Percentiles rank a stretch among this genome's conserved stretches.
These are phyloP conservation scores for Haplosporangium gracile DNA, from an alignment of 192 early-diverging fungal species.

Conservation along the genomic window DNA sequence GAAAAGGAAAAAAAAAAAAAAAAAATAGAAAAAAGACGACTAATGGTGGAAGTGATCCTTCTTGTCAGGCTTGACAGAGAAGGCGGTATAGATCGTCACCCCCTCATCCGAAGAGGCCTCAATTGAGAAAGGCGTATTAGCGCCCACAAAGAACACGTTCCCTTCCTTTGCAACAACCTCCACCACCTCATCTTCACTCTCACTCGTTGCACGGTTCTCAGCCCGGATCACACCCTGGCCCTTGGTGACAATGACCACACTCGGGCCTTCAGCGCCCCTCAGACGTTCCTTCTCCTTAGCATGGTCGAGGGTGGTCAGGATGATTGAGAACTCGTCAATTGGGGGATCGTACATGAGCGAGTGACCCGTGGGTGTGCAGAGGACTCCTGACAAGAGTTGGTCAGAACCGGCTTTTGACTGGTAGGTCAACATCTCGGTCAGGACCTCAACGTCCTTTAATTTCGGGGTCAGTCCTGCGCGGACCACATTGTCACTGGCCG, in stretches of 20 bases:
- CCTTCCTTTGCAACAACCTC: constrained; percentile 62
- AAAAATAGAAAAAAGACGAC: neutral
- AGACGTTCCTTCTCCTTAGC: constrained; percentile 65
- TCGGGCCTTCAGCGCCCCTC: constrained; percentile 79
- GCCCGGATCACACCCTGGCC: constrained; percentile 73
- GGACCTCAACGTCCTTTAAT: constrained; percentile 93
- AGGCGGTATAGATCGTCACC: constrained; percentile 63
- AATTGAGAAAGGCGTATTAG: constrained; percentile 65
- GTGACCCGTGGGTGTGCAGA: constrained; percentile 58
- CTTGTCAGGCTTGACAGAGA: constrained; percentile 51
- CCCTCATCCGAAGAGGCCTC: constrained; percentile 54
- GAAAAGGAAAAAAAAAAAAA: too few relatives aligned
- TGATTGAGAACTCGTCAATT: constrained; percentile 94
- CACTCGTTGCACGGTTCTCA: constrained; percentile 22
- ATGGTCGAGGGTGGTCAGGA: constrained; percentile 68
- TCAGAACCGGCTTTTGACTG: constrained; percentile 78
- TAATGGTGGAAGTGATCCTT: constrained; percentile 50
- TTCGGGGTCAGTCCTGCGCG: constrained; percentile 98
- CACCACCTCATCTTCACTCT: constrained; percentile 31
- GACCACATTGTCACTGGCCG: constrained; percentile 96
- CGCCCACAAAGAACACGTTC: constrained; percentile 83
- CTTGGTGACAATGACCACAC: constrained; percentile 85
- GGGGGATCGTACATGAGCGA: constrained; percentile 94
- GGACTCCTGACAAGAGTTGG: constrained; percentile 81
- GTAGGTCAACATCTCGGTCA: constrained; percentile 95